Evolutionary conservation across 768 basidiomycete species (phyloP).

Genomic region (Termitomyces eurrhizus): DNA sequence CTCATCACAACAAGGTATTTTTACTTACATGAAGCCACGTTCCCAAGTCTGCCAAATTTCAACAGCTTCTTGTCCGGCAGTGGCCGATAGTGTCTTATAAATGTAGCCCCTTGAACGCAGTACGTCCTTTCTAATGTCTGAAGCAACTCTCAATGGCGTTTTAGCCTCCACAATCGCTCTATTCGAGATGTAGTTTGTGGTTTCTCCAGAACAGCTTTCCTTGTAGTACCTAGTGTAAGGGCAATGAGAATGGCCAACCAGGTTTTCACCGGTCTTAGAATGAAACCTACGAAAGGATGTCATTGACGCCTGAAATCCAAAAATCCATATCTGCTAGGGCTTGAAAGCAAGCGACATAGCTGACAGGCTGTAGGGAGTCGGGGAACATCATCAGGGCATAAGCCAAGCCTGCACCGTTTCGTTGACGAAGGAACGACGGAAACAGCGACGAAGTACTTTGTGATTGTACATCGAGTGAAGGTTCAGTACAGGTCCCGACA

Average conservation of each 20-base stretch:
- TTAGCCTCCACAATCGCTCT: constrained; percentile 9
- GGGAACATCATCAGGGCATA: constrained; percentile 14
- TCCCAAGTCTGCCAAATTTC: constrained; percentile 8
- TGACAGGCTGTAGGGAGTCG: constrained; percentile 4
- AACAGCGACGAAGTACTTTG: constrained; percentile 5
- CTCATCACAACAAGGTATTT: background rate
- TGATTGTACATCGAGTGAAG: constrained; percentile 3
- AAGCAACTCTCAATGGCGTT: constrained; percentile 2
- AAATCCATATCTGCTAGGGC: constrained; percentile 16
- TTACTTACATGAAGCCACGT: constrained; percentile 10
- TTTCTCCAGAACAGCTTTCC: constrained; percentile 18
- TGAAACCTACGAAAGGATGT: constrained; percentile 17
- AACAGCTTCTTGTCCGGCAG: background rate
- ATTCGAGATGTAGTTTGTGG: constrained; percentile 11
- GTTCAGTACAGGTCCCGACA: constrained; percentile 14
- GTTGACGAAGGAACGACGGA: constrained; percentile 18
- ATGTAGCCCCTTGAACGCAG: background rate
- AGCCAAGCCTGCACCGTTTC: constrained; percentile 12
- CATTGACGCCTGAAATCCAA: constrained; percentile 12
- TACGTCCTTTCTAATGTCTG: constrained; percentile 14
- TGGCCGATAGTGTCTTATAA: background rate
- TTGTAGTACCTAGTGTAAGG: constrained; percentile 13
- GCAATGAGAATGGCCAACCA: background rate
- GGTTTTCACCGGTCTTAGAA: background rate
- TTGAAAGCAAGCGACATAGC: constrained; percentile 11